Base-by-base conservation (phyloP, 352 stramenopile species). In the Pythium biforme region DNA sequence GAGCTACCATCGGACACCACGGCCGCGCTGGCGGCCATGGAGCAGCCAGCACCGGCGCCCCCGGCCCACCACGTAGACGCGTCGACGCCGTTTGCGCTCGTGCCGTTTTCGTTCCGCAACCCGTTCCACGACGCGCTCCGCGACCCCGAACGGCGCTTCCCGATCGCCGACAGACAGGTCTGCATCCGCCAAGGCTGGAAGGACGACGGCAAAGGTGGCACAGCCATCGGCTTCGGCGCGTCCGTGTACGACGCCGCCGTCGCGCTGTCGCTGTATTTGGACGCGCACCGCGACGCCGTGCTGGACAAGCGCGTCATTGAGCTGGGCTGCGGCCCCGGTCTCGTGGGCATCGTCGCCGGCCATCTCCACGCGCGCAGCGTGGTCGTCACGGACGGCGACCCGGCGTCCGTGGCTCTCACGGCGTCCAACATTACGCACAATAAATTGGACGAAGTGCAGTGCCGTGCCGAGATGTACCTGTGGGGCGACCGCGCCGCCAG, bases 181-280 rank as follows among this genome's bases (percentile, higher is more conserved):
- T 62, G 72, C 27, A 90, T 95, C 51, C 74, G 88, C 53, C 86
- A 95, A 70, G 72, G 75, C 19, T 95, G 86, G 86, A 84, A 91
- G 37, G 60, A 71, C 41, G 86, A 95, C 55, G 86, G 83, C n/a
- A 73, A 72, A 27, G 86, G 86, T 19, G 86, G 86, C 14, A 95
- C 83, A 1, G 17, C 70, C 7, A 70, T 93, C 39, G 86, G 86
- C 40, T 95, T 93, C 53, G 86, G 86, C 19, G 86, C 83, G 47
- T 91, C 84, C 6, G 84, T 95, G 34, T 95, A 95, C 64, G 82
- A 93, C 29, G 81, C 83, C 7, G 82, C 86, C 10, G 71, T 95
- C 55, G 69, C 79, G n/a, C 69, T 95, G 47, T 86, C 86, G 25
- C 69, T 93, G n/a, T 95, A 89, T 59, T 59, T 95, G 4, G 81